Evolutionary conservation across 306 rosid genomes (phyloP).

Genomic region (Canavalia gladiata): DNA sequence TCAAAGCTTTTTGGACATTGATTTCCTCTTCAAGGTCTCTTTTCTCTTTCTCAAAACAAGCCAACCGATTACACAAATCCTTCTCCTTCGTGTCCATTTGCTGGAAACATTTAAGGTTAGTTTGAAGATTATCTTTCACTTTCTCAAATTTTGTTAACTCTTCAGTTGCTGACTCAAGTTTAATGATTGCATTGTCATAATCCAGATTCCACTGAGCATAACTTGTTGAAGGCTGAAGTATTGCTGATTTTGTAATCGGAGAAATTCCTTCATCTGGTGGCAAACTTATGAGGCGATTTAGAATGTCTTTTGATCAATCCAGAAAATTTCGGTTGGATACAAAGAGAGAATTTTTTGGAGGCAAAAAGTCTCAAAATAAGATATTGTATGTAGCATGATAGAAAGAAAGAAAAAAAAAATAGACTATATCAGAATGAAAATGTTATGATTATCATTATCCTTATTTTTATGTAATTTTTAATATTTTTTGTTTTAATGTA

Average conservation of each 20-base stretch:
- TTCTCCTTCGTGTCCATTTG: conserved; percentile 27
- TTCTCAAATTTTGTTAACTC: conserved; percentile 16
- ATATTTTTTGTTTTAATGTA: too few species aligned
- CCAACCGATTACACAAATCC: conserved; percentile 20
- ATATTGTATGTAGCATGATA: too few species aligned
- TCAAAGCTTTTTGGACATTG: conserved; percentile 37
- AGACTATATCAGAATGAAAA: too few species aligned
- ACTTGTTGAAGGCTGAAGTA: conserved; percentile 11
- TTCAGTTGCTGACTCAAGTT: conserved; percentile 36
- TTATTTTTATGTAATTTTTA: too few species aligned
- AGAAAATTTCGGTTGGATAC: too few species aligned
- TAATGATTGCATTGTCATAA: conserved; percentile 35
- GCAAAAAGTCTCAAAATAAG: not conserved
- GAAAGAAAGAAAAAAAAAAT: too few species aligned
- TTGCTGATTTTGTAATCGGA: conserved; percentile 11
- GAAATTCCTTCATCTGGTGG: not conserved
- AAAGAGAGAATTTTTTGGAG: too few species aligned
- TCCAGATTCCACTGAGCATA: conserved; percentile 46
- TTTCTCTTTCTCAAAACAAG: conserved; percentile 16
- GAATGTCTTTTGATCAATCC: too few species aligned
- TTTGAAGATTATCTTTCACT: conserved; percentile 28
- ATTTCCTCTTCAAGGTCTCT: conserved; percentile 48
- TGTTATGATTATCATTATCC: too few species aligned
- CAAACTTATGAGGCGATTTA: not conserved
- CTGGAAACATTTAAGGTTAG: conserved; percentile 38